Evolutionary conservation across 768 basidiomycete species (phyloP), one percentile per base, ranked within the genome.

Genomic region (Russula dissimulans): DNA sequence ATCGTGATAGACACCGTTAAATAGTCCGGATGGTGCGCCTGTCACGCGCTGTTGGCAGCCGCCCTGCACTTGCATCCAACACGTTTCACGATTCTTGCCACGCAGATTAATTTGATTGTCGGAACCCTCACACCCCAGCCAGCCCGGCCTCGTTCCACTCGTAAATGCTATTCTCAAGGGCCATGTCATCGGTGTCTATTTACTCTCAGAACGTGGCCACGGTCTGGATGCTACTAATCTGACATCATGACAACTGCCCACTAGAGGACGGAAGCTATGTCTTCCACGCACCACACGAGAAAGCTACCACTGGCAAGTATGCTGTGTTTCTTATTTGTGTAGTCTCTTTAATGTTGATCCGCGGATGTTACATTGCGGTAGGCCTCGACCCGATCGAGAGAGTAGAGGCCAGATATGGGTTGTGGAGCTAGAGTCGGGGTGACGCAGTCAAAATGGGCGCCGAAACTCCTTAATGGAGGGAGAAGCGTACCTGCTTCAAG

Each of bases 291-390:
- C 81, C 82, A 41, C 71, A 78, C 41, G 78, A 81, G 63, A 80
- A 82, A 69, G 82, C 82, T 36, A 77, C 79, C 47, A n/a, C n/a
- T n/a, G n/a, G n/a, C n/a, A 84, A 84, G 82, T 82, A 66, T 26
- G 22, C 22, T 26, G 22, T 26, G 22, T 26, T 26, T 1, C 22
- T 26, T 26, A 26, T 26, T 26, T 26, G 1, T 26, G 22, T 26
- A 26, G 22, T 26, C 22, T 2, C 22, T 26, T 26, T 26, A 1
- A 26, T 81, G 81, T 53, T 80, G 78, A 67, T 91, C 88, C 4
- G 88, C 84, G 0, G 87, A 86, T 0, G 86, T 87, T 6, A 87
- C 87, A 79, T 84, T 80, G 42, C 85, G 79, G 68, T 89, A 90
- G 2, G 88, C 86, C 5, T 85, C 86, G 62, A 90, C 22, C 22